Percentiles rank a stretch among this genome's conserved stretches.
Evolutionary conservation across 495 filamentous ascomycete species (phyloP).

Genomic region (Penicillium salamii): DNA sequence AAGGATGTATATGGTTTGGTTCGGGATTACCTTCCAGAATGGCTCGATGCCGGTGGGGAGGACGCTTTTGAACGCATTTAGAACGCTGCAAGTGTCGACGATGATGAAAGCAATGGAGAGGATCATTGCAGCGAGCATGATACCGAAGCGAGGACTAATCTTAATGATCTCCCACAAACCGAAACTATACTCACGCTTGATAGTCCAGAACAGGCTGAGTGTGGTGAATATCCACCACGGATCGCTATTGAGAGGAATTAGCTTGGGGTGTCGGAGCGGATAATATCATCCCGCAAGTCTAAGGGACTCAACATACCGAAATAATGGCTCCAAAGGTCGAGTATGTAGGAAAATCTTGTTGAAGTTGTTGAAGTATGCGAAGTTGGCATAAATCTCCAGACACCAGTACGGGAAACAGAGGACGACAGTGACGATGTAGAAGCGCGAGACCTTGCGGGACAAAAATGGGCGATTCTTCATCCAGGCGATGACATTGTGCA

Average conservation of each 20-base stretch:
- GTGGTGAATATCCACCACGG: conserved; percentile 62
- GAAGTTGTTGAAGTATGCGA: conserved; percentile 49
- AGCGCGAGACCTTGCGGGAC: conserved; percentile 25
- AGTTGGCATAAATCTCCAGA: conserved; percentile 49
- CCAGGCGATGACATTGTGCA: conserved; percentile 51
- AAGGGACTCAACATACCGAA: conserved; percentile 39
- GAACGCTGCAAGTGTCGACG: conserved; percentile 41
- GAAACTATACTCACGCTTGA: conserved; percentile 53
- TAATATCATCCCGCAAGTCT: too few species aligned
- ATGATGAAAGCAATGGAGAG: conserved; percentile 53
- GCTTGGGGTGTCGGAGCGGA: too few species aligned
- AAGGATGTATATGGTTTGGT: neutral
- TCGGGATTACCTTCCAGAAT: conserved; percentile 38
- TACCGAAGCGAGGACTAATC: conserved; percentile 53
- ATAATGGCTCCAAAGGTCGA: conserved; percentile 51
- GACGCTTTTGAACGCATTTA: conserved; percentile 23
- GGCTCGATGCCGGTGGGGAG: conserved; percentile 37
- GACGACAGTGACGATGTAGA: conserved; percentile 41
- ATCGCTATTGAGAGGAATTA: conserved; percentile 40
- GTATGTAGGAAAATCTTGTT: conserved; percentile 49
- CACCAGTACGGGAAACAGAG: conserved; percentile 46
- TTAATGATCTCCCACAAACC: conserved; percentile 44
- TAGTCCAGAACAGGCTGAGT: conserved; percentile 49
- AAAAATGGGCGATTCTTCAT: conserved; percentile 48
- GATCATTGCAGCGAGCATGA: conserved; percentile 55